Percentiles rank a stretch among this genome's conserved stretches.
Conservation (phyloP, 306 rosid genomes). For the Crataegus laevigata region DNA sequence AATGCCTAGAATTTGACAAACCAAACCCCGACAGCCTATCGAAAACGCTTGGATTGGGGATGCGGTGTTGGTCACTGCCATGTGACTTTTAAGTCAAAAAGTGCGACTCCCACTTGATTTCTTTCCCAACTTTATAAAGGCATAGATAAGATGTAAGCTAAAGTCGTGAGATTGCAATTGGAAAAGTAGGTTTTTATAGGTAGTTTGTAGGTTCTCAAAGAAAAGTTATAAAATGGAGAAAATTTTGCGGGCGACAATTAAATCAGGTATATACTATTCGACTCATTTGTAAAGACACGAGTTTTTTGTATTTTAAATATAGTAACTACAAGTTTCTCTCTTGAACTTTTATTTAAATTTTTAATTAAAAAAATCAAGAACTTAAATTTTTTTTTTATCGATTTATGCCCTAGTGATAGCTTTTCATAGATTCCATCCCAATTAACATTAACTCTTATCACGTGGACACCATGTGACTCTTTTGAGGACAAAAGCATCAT, state of each 20-base stretch:
- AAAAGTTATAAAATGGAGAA: background rate
- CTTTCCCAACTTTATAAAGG: background rate
- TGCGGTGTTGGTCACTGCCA: background rate
- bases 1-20: background rate
- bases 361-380: no score
- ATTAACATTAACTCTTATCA: no score
- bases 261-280: no score
- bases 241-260: background rate
- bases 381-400: no score
- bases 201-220: background rate
- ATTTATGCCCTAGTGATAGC: no score
- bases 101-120: conserved; percentile 1
- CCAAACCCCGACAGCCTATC: background rate
- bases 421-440: no score
- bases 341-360: no score
- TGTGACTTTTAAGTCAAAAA: conserved; percentile 3
- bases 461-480: no score
- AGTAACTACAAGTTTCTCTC: no score
- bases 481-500: no score
- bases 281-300: no score
- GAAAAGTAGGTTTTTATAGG: background rate
- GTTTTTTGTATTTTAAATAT: no score
- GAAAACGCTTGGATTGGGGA: background rate
- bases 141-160: background rate
- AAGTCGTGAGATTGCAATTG: background rate